Evolutionary conservation across 805 yeast genomes (phyloP).

Genomic region (Isabelozyma rhagii): DNA sequence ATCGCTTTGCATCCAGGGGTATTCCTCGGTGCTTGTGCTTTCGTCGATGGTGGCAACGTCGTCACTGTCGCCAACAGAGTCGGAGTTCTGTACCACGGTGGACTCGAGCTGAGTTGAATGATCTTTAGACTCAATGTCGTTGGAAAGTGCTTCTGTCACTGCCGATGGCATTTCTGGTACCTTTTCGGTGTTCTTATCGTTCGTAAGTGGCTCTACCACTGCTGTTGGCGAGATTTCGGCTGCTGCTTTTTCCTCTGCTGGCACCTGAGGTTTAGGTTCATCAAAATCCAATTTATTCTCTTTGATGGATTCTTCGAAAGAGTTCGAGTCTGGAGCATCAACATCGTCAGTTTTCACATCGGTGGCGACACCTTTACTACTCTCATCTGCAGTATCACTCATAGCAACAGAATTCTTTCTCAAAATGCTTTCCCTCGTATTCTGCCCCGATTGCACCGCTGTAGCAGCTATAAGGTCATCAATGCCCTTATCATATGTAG

Average conservation of each 20-base stretch:
- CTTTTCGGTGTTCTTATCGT: too few relatives aligned
- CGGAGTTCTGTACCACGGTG: background rate
- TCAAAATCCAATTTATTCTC: slow-evolving; percentile 1
- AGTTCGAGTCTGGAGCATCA: background rate
- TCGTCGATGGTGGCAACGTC: background rate
- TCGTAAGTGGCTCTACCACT: background rate
- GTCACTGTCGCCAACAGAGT: background rate
- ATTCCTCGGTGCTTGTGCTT: background rate
- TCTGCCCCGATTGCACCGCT: slow-evolving; percentile 5
- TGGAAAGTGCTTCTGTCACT: background rate
- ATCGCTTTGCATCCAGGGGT: background rate
- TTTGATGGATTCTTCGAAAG: slow-evolving; percentile 3
- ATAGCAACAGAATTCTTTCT: background rate
- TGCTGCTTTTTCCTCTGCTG: background rate
- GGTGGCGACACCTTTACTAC: background rate
- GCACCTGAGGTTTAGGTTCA: background rate
- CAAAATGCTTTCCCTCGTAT: slow-evolving; percentile 6
- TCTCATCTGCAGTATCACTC: background rate
- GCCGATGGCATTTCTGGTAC: background rate
- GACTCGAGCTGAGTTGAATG: background rate
- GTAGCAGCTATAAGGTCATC: slow-evolving; percentile 8
- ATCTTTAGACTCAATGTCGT: background rate
- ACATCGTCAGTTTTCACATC: background rate
- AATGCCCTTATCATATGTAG: slow-evolving; percentile 1
- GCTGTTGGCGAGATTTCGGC: background rate